Conservation (phyloP, 108 stramenopile species). For the Nannochloropsis salina region DNA sequence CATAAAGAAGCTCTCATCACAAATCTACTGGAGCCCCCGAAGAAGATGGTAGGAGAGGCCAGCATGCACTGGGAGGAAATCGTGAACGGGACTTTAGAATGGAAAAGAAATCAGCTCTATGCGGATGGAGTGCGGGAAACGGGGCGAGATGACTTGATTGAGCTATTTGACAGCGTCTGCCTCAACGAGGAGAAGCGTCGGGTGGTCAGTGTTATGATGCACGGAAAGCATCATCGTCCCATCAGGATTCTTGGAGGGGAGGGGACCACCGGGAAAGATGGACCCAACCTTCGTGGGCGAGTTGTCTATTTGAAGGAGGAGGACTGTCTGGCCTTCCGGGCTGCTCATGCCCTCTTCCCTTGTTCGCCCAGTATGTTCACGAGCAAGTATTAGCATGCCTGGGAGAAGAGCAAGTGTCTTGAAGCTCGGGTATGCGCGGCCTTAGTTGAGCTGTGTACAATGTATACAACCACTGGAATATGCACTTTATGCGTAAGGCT, state of each 20-base stretch:
- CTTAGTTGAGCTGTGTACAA: too few species aligned
- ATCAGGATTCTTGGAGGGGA: neutral
- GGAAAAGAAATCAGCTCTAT: neutral
- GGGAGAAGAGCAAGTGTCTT: neutral
- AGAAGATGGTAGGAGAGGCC: slow-evolving; percentile 29
- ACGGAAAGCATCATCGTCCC: neutral
- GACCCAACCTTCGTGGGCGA: neutral
- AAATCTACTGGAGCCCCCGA: slow-evolving; percentile 34
- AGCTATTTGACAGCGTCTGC: neutral
- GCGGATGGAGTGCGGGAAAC: neutral
- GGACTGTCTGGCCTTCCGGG: neutral
- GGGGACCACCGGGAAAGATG: neutral
- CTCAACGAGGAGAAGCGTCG: neutral
- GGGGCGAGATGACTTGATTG: neutral
- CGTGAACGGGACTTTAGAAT: neutral
- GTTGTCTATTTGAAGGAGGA: neutral
- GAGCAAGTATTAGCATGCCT: neutral
- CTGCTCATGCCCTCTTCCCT: neutral
- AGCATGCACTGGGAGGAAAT: slow-evolving; percentile 25
- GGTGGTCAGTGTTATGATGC: neutral
- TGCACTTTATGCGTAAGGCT: too few species aligned
- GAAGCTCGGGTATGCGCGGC: too few species aligned
- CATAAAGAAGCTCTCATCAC: slow-evolving; percentile 28
- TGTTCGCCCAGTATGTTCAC: neutral
- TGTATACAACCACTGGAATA: too few species aligned